These are phyloP conservation scores for Limonomyces culmigenus DNA, from an alignment of 1,284 basidiomycete species.

Conservation along the genomic window DNA sequence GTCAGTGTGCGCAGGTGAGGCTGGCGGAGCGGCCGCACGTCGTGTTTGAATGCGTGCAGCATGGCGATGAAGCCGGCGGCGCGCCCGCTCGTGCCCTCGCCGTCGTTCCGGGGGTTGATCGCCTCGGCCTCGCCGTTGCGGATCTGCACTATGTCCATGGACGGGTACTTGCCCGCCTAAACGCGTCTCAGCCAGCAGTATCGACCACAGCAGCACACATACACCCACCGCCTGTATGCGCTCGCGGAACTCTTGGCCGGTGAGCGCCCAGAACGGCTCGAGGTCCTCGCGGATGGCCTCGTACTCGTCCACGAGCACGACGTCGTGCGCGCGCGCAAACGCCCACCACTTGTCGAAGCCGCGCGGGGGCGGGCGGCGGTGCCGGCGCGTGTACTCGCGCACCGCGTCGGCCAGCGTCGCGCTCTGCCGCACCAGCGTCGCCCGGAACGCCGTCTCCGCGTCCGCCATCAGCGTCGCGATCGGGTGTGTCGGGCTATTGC, in stretches of 20 bases:
- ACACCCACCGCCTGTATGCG: slow-evolving; percentile 48
- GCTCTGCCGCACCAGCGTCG: slow-evolving; percentile 60
- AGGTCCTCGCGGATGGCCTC: slow-evolving; percentile 71
- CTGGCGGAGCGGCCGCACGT: slow-evolving; percentile 23
- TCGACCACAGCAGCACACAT: not conserved
- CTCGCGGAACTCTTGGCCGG: slow-evolving; percentile 54
- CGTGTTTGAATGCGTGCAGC: slow-evolving; percentile 52
- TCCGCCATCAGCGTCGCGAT: slow-evolving; percentile 71
- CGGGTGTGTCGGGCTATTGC: slow-evolving; percentile 45
- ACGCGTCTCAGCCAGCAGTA: not conserved
- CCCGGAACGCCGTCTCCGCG: slow-evolving; percentile 49
- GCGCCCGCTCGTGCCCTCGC: slow-evolving; percentile 16
- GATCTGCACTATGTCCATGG: slow-evolving; percentile 74
- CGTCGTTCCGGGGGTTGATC: slow-evolving; percentile 40
- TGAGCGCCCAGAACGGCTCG: slow-evolving; percentile 62
- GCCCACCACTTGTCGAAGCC: slow-evolving; percentile 85
- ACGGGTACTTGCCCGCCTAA: slow-evolving; percentile 63
- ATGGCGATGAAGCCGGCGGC: slow-evolving; percentile 63
- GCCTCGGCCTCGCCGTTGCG: slow-evolving; percentile 44
- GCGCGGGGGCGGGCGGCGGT: slow-evolving; percentile 64
- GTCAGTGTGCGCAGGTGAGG: slow-evolving; percentile 3
- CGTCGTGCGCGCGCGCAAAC: slow-evolving; percentile 59
- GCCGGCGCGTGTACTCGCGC: slow-evolving; percentile 62
- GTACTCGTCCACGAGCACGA: slow-evolving; percentile 83
- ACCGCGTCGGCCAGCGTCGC: slow-evolving; percentile 60